Percentiles rank a stretch among this genome's conserved stretches.
These are phyloP conservation scores for Sambucus nigra DNA, from an alignment of 129 eudicot species.

Conservation along the genomic window DNA sequence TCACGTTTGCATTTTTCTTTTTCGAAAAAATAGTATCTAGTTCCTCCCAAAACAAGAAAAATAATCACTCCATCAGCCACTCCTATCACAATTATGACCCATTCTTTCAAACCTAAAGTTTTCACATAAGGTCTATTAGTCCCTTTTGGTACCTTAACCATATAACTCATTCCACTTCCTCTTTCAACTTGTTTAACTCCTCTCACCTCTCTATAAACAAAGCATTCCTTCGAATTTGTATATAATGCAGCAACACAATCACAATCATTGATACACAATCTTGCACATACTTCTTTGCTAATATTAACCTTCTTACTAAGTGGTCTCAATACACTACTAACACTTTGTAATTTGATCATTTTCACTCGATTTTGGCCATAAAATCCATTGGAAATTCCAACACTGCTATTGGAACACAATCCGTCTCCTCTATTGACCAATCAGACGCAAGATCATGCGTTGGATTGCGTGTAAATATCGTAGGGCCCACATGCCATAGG, in stretches of 20 bases:
- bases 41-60: slow-evolving; percentile 49
- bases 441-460: slow-evolving; percentile 52
- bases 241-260: slow-evolving; percentile 66
- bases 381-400: slow-evolving; percentile 15
- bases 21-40: slow-evolving; percentile 54
- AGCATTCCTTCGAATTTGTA: slow-evolving; percentile 31
- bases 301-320: slow-evolving; percentile 14
- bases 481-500: slow-evolving; percentile 58
- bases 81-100: slow-evolving; percentile 56
- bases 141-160: slow-evolving; percentile 67
- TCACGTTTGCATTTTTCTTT: slow-evolving; percentile 42
- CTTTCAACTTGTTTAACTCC: slow-evolving; percentile 51
- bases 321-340: slow-evolving; percentile 36
- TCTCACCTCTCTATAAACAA: slow-evolving; percentile 44
- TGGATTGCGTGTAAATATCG: slow-evolving; percentile 49
- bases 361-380: slow-evolving; percentile 35
- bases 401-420: slow-evolving; percentile 19
- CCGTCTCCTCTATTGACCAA: slow-evolving; percentile 15
- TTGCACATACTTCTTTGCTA: slow-evolving; percentile 32
- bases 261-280: slow-evolving; percentile 48
- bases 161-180: slow-evolving; percentile 27
- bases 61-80: slow-evolving; percentile 68
- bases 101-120: slow-evolving; percentile 47
- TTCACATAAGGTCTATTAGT: slow-evolving; percentile 14
- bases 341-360: slow-evolving; percentile 51